Base-by-base conservation (phyloP, 208 protist species). In the Angomonas ambiguus region DNA sequence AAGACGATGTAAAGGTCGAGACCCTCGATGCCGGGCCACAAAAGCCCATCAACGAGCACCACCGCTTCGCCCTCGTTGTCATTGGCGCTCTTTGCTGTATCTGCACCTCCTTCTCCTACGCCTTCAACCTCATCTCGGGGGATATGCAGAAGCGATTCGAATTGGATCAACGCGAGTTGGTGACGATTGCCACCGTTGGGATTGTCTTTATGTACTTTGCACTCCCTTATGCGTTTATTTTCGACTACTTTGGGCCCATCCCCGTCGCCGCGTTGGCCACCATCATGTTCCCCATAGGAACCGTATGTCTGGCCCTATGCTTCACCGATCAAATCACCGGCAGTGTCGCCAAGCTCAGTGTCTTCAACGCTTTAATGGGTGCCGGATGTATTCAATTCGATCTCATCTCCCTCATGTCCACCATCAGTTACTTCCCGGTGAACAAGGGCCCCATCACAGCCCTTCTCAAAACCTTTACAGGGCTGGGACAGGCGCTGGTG, bases 401-500 rank as follows among this genome's bases (percentile, higher is more conserved):
- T 41, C 33, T 76, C n/a, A 51, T 38, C 25, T n/a, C 41, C 25
- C 59, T 67, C 24, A 68, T 84, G 70, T 80, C 78, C 2, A 41
- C 76, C n/a, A 24, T 77, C 0, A 62, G 62, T n/a, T 63, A 78
- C 67, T 84, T 84, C 58, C 78, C 78, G n/a, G 67, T 45, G 13
- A 32, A 59, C 22, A 34, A 64, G 20, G 78, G 78, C 2, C 38
- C 71, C 20, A 69, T 84, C 32, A 75, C 80, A 33, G 73, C 74
- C 22, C 63, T 84, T 30, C 63, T 77, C 49, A 84, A 84, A 57
- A 67, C 62, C 20, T 79, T 77, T 67, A 65, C 69, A 24, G 78
- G 78, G 30, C 65, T 84, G 33, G 78, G 78, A 16, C 74, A 65
- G 31, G 74, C 69, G 6, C 71, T 84, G 59, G 18, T 84, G 25